Conservation (phyloP, 495 filamentous ascomycete species). For the Neurospora intermedia region DNA sequence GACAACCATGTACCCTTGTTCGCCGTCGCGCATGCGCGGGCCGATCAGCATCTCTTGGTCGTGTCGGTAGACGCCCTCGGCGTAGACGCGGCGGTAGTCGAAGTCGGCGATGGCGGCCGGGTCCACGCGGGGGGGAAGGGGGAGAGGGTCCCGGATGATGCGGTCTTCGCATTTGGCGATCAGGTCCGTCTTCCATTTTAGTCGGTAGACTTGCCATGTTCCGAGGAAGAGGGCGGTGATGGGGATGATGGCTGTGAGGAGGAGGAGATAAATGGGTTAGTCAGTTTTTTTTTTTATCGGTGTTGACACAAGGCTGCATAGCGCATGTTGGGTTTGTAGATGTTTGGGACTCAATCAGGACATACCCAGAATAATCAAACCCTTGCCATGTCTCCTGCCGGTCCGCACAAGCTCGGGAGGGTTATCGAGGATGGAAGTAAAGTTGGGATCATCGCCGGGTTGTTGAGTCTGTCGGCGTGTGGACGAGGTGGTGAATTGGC, state of each 20-base stretch:
- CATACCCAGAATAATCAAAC: slow-evolving; percentile 68
- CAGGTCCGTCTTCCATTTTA: slow-evolving; percentile 85
- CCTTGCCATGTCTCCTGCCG: slow-evolving; percentile 64
- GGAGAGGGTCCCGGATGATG: slow-evolving; percentile 73
- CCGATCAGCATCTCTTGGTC: slow-evolving; percentile 94
- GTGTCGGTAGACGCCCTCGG: slow-evolving; percentile 67
- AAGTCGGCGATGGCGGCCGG: slow-evolving; percentile 71
- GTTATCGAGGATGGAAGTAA: slow-evolving; percentile 75
- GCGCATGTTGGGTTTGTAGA: neutral
- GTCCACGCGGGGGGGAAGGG: slow-evolving; percentile 74
- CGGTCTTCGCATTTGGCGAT: slow-evolving; percentile 87
- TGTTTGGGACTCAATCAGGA: neutral
- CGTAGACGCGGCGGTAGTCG: slow-evolving; percentile 77
- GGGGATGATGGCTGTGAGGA: slow-evolving; percentile 66
- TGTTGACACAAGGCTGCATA: too few relatives aligned
- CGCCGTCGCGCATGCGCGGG: slow-evolving; percentile 76
- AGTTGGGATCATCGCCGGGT: slow-evolving; percentile 57
- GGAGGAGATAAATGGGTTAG: neutral
- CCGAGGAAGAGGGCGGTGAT: slow-evolving; percentile 83
- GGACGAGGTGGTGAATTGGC: slow-evolving; percentile 22
- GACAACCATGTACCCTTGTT: slow-evolving; percentile 81
- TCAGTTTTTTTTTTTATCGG: too few relatives aligned
- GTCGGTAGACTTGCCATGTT: slow-evolving; percentile 90
- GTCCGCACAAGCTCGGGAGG: slow-evolving; percentile 65
- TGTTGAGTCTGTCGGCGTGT: slow-evolving; percentile 11